Evolutionary conservation across 768 basidiomycete genomes (phyloP), one percentile per base, ranked within the genome.

Genomic region (Lentinula sp.): DNA sequence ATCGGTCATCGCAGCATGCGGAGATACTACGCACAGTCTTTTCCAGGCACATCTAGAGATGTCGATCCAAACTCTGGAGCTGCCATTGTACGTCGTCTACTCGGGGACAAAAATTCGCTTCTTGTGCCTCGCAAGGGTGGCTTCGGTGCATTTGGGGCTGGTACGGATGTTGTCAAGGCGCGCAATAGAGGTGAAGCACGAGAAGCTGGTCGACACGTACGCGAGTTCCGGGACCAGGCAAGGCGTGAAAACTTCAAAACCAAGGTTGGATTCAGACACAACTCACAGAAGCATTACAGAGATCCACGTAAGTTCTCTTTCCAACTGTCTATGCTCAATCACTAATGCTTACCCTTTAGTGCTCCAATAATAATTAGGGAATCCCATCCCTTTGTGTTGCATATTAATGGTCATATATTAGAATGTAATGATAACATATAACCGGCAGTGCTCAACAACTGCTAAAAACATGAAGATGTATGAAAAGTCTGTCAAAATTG

Each of bases 161-260:
- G 93, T 1, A 87, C 83, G 7, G 84, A 93, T 35, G 89, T 95
- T 9, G 83, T 98, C 63, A 92, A 88, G 71, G 96, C 94, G 21
- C 81, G 93, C 56, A 98, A 98, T 76, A 82, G 81, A n/a, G 97
- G 97, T 2, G 96, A 98, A 75, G 97, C 97, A 13, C 83, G 84
- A 65, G 89, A 98, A 72, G 96, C 96, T 21, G 93, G 88, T 13
- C 82, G 92, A 50, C 92, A 95, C 73, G 82, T 92, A 1, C 79
- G 86, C 59, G 89, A 94, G 68, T 91, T 89, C 76, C 80, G 89
- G 63, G 95, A 97, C 70, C 86, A 90, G 70, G 84, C 78, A 66
- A 78, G 84, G 55, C 81, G 83, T 62, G 90, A 96, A 69, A 84
- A 88, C 39, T 94, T 93, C 80, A 93, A 87, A 76, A 93, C 93